Base-by-base conservation (phyloP, 352 stramenopile genomes). In the Phytophthora fragariaefolia region DNA sequence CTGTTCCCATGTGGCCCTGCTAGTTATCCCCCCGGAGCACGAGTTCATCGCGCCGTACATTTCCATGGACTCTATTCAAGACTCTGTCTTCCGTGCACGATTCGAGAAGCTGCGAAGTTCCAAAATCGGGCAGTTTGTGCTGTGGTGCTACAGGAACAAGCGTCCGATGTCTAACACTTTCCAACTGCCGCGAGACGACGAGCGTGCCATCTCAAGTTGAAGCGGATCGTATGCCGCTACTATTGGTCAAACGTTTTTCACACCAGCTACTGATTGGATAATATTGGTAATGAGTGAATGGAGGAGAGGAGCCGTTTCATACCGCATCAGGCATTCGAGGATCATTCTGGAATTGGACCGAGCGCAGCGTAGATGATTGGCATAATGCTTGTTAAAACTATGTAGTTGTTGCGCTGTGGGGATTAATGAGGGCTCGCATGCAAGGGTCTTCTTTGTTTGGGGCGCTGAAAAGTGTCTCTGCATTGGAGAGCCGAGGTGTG, bases 91-190 rank as follows among this genome's bases (percentile, higher is more conserved):
- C 34, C 78, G 55, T 12, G 32, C 68, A 15, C 74, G 78, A 8
- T 49, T 79, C 30, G 60, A 82, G 38, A 43, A 58, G 26, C 52
- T 87, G 0, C 63, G 66, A 24, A 28, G 28, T 13, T 86, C 78
- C 32, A 84, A 82, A 56, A 67, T 72, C 17, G 80, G 60, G 2
- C 55, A 82, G 50, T 85, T 75, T 22, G 78, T 86, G 27, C 61
- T 71, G 9, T 87, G 76, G 76, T 86, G 81, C 71, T 90, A 87
- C 71, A 63, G 69, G 61, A 65, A 86, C 67, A 73, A 77, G 15
- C 80, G 79, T 10, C 76, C 79, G 18, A 26, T 26, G 42, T n/a
- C 18, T 10, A 23, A 12, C 40, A 23, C 40, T 3, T 12, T 24
- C 6, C 17, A 27, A 27, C 40, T 48, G 40, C 18, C 3, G n/a